Evolutionary conservation across 2,329 filamentous ascomycete species (phyloP).

Genomic region (Mycosphaerella arachidis): DNA sequence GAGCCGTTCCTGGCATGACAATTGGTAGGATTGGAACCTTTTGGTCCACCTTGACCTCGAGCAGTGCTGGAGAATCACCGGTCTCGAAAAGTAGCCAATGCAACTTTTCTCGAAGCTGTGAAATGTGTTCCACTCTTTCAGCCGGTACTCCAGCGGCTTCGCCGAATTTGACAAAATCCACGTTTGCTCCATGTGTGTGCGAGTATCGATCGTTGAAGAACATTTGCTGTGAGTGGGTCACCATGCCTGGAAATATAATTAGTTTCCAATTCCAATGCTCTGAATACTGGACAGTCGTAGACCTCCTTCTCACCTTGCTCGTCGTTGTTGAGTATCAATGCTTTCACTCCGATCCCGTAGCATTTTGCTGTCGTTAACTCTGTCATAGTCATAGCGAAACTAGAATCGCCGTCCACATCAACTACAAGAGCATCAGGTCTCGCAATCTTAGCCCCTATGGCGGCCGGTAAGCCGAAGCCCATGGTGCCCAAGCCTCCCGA

Average conservation of each 20-base stretch:
- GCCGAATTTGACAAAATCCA: conserved; percentile 90
- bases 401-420: conserved; percentile 97
- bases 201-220: conserved; percentile 94
- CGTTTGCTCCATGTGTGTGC: conserved; percentile 90
- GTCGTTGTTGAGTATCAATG: conserved; percentile 93
- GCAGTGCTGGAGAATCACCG: conserved; percentile 73
- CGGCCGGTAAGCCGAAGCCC: conserved; percentile 90
- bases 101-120: conserved; percentile 73
- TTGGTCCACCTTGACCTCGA: conserved; percentile 86
- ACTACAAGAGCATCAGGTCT: conserved; percentile 78
- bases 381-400: conserved; percentile 96
- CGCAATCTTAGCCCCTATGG: conserved; percentile 91
- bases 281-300: too few relatives aligned
- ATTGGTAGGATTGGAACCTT: conserved; percentile 92
- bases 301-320: conserved; percentile 59
- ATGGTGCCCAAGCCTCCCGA: conserved; percentile 98
- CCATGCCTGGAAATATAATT: conserved; percentile 58
- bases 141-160: conserved; percentile 86
- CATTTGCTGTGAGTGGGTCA: conserved; percentile 96
- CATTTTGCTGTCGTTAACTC: conserved; percentile 94
- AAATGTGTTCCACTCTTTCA: conserved; percentile 63
- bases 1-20: conserved; percentile 80
- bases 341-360: conserved; percentile 83
- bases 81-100: conserved; percentile 73
- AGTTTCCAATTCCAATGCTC: too few relatives aligned